Conservation (phyloP, 495 filamentous ascomycete genomes). For the Neurospora sp. region DNA sequence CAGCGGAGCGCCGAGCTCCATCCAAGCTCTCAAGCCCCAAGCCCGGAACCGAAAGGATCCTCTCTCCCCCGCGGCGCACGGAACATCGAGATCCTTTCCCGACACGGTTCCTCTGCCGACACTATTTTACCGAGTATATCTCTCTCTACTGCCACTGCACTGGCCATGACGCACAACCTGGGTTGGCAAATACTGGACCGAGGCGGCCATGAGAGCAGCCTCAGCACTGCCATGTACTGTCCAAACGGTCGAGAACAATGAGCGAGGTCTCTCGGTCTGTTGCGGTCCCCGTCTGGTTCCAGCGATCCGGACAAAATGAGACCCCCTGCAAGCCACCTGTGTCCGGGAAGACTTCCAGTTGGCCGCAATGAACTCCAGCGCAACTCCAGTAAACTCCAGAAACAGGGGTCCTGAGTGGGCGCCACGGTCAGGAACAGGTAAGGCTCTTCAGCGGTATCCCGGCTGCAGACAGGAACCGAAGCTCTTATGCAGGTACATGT, state of each 20-base stretch:
- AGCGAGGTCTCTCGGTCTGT: neutral
- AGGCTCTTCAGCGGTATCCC: neutral
- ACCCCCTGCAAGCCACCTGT: slow-evolving; percentile 14
- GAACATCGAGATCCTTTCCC: neutral
- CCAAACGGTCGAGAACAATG: slow-evolving; percentile 4
- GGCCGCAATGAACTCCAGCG: slow-evolving; percentile 2
- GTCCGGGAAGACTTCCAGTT: slow-evolving; percentile 24
- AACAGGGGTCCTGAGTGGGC: neutral
- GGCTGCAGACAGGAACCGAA: neutral
- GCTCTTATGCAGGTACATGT: neutral
- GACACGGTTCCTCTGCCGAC: neutral
- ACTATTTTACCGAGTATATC: neutral
- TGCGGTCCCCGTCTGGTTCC: slow-evolving; percentile 3
- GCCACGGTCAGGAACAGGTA: neutral
- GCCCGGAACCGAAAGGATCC: neutral
- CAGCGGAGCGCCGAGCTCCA: neutral
- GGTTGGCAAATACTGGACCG: neutral
- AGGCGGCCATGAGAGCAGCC: neutral
- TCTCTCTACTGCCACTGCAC: neutral
- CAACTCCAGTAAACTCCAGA: neutral
- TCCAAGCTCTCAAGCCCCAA: neutral
- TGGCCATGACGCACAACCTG: neutral
- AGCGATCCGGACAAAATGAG: slow-evolving; percentile 13
- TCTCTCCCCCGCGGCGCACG: neutral
- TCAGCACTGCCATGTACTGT: neutral